Base-by-base conservation (phyloP, 139 green algal genomes). In the Astrephomene gubernaculifera region DNA sequence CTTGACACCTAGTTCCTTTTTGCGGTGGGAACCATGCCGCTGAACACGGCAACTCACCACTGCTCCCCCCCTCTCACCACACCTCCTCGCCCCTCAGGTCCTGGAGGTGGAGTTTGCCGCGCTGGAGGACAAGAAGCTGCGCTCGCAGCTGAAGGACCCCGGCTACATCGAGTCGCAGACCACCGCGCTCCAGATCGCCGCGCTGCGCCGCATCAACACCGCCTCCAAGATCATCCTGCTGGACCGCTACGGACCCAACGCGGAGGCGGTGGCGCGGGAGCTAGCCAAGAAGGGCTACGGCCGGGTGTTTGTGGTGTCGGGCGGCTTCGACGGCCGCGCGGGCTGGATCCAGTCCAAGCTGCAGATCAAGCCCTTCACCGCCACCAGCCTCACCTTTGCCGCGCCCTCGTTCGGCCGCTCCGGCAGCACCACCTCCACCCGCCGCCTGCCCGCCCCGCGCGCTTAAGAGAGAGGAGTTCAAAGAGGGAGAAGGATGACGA, bases 281-380 rank as follows among this genome's bases (percentile, higher is more conserved):
- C 89, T 98, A 71, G 79, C 75, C 4, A 78, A 71, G 35, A 90
- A 89, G 39, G 96, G 95, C 61, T 98, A 95, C 84, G 86, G 87
- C 19, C 92, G 92, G 33, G 63, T 74, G 9, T 84, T 67, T 63
- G 9, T 74, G 9, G 65, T 94, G 38, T 52, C 89, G 57, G 92
- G 93, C 52, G 95, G 95, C 61, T 98, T 96, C 85, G 91, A 94
- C 52, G 91, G 91, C 54, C 90, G 90, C 60, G 54, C 36, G 25
- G 90, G 91, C 52, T 98, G 95, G 95, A 89, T 93, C 31, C 82
- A 89, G 70, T 89, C 82, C 87, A 97, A 97, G 93, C 94, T 98
- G 82, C 92, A 95, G 82, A 94, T 94, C 72, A 95, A 95, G 90
- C 86, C 83, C 29, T 85, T 76, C 78, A 80, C 92, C 44, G 72